A percentile compares a stretch with the other conserved stretches of the same genome.
Conservation (phyloP, 768 basidiomycete species). For the Nevesoporus exiguus region DNA sequence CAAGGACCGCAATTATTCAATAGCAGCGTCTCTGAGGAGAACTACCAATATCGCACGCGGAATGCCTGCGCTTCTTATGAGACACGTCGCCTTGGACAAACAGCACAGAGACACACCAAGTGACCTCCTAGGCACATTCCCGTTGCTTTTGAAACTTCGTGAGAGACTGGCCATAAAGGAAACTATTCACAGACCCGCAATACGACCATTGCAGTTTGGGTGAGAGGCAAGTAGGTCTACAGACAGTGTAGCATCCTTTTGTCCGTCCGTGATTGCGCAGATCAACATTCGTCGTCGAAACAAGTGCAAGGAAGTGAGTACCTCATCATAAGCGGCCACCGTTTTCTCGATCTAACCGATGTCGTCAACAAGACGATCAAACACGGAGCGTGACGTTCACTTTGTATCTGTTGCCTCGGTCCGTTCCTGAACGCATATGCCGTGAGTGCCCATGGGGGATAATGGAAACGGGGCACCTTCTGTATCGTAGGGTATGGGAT, state of each 20-base stretch:
- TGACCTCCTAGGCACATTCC: conserved; percentile 93
- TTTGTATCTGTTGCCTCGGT: conserved; percentile 93
- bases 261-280: background rate
- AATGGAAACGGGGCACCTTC: conserved; percentile 51
- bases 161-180: conserved; percentile 1
- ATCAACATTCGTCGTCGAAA: background rate
- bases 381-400: conserved; percentile 31
- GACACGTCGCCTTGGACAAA: background rate
- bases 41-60: conserved; percentile 35
- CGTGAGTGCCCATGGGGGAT: background rate
- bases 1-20: background rate
- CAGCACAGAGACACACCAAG: conserved; percentile 46
- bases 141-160: conserved; percentile 48
- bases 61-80: conserved; percentile 41
- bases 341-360: conserved; percentile 80
- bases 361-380: conserved; percentile 3
- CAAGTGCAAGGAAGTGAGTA: conserved; percentile 22
- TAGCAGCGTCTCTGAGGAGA: background rate
- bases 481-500: conserved; percentile 82
- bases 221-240: conserved; percentile 72
- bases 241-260: conserved; percentile 72
- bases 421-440: conserved; percentile 53
- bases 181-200: conserved; percentile 56
- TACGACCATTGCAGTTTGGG: conserved; percentile 86
- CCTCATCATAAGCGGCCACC: conserved; percentile 86